These are phyloP conservation scores for Macaranga tanarius DNA, from an alignment of 441 rosid species.

Conservation along the genomic window DNA sequence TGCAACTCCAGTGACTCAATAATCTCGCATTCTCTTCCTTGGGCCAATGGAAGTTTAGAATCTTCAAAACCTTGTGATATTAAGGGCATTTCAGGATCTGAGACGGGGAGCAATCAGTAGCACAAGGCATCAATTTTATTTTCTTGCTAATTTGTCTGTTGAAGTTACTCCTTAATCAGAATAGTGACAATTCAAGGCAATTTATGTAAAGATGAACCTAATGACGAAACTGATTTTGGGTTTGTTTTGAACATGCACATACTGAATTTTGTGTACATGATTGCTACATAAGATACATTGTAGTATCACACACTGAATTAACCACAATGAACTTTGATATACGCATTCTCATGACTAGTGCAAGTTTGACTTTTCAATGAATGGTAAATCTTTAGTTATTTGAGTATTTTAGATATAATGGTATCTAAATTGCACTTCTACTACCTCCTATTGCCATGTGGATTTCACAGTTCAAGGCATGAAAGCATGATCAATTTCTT, in stretches of 20 bases:
- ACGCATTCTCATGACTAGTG: background rate
- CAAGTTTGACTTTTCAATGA: background rate
- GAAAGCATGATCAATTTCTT: constrained; percentile 10
- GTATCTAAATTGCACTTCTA: background rate
- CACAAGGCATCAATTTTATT: background rate
- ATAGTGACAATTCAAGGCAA: background rate
- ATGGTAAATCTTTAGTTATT: background rate
- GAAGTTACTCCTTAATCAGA: background rate
- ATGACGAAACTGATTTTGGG: background rate
- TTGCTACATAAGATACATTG: background rate
- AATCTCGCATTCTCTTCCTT: background rate
- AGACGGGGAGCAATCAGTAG: background rate
- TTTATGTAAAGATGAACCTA: background rate
- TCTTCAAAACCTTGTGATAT: background rate
- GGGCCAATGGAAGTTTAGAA: background rate
- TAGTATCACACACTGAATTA: background rate
- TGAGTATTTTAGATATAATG: background rate
- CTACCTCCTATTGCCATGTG: background rate
- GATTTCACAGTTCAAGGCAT: background rate
- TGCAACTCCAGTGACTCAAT: background rate
- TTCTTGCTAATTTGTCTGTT: background rate
- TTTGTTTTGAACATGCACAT: background rate
- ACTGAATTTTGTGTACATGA: background rate
- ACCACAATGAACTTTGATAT: background rate
- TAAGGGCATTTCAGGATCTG: background rate